phyloP scores from a whole-genome alignment of 1,284 basidiomycete species.

The Malassezia pachydermatis region DNA sequence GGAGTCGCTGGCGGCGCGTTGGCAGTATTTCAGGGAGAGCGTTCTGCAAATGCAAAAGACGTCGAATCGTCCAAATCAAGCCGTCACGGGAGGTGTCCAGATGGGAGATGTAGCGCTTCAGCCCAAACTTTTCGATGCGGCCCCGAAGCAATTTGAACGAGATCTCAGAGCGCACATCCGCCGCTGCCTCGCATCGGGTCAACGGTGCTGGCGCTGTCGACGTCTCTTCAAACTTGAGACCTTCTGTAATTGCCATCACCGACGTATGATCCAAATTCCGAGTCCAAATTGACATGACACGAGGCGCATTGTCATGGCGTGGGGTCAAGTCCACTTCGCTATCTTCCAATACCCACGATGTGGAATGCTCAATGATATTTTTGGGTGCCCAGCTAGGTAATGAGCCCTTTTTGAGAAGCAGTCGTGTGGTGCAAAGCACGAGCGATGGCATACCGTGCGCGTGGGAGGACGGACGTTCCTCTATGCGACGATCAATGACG shows the following conservation, averaged over 20 bases:
- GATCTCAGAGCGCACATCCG: constrained; percentile 36
- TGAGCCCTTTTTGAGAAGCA: constrained; percentile 81
- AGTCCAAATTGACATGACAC: constrained; percentile 42
- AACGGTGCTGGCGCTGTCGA: not conserved
- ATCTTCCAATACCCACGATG: constrained; percentile 47
- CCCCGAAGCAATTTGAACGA: constrained; percentile 30
- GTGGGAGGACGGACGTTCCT: constrained; percentile 22
- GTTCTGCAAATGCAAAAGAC: constrained; percentile 14
- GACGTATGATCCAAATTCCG: constrained; percentile 43
- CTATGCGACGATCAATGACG: constrained; percentile 64
- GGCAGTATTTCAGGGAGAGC: constrained; percentile 18
- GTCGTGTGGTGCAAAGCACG: constrained; percentile 72
- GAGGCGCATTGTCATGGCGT: constrained; percentile 18
- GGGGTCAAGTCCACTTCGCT: constrained; percentile 40
- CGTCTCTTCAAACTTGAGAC: constrained; percentile 23
- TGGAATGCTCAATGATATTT: constrained; percentile 56
- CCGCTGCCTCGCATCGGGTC: constrained; percentile 27
- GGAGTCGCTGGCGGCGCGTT: constrained; percentile 25
- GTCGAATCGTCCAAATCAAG: constrained; percentile 27
- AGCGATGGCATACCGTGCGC: constrained; percentile 51
- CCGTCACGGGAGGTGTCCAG: constrained; percentile 38
- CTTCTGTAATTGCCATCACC: constrained; percentile 42
- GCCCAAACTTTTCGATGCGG: constrained; percentile 45
- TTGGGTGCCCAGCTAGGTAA: constrained; percentile 80
- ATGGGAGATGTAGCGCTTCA: constrained; percentile 43